These are phyloP conservation scores for Gossypium australe DNA, from an alignment of 345 rosid species.

Conservation along the genomic window DNA sequence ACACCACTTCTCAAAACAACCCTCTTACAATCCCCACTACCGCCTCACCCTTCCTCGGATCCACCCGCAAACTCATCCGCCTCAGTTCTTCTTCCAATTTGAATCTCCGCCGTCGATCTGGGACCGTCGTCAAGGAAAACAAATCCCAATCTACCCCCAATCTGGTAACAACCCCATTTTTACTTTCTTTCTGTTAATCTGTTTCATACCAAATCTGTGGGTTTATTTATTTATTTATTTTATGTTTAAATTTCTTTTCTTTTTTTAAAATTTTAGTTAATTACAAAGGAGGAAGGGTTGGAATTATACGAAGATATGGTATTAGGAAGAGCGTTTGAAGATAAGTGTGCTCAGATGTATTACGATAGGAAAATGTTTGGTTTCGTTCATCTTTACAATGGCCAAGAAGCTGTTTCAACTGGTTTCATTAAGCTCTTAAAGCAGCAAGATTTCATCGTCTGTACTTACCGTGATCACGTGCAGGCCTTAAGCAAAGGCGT, in stretches of 20 bases:
- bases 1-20: neutral
- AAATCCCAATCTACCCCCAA: slow-evolving; percentile 34
- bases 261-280: slow-evolving; percentile 23
- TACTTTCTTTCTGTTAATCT: neutral
- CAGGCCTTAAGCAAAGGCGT: slow-evolving; percentile 82
- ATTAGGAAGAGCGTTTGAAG: slow-evolving; percentile 69
- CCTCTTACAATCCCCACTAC: neutral
- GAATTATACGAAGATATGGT: slow-evolving; percentile 70
- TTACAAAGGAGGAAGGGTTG: slow-evolving; percentile 70
- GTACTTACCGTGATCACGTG: slow-evolving; percentile 79
- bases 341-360: slow-evolving; percentile 90
- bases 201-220: neutral
- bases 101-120: slow-evolving; percentile 7
- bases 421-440: slow-evolving; percentile 70
- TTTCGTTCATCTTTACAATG: slow-evolving; percentile 76
- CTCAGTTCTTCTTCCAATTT: neutral
- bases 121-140: slow-evolving; percentile 33
- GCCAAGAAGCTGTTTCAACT: slow-evolving; percentile 78
- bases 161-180: slow-evolving; percentile 30
- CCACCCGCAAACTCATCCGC: slow-evolving; percentile 4
- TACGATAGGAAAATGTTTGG: slow-evolving; percentile 81
- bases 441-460: slow-evolving; percentile 50
- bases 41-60: slow-evolving; percentile 11
- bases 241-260: neutral
- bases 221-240: neutral